A percentile compares a stretch with the other conserved stretches of the same genome.
Evolutionary conservation across 2,329 filamentous ascomycete species (phyloP).

Genomic region (Colletotrichum shisoi): DNA sequence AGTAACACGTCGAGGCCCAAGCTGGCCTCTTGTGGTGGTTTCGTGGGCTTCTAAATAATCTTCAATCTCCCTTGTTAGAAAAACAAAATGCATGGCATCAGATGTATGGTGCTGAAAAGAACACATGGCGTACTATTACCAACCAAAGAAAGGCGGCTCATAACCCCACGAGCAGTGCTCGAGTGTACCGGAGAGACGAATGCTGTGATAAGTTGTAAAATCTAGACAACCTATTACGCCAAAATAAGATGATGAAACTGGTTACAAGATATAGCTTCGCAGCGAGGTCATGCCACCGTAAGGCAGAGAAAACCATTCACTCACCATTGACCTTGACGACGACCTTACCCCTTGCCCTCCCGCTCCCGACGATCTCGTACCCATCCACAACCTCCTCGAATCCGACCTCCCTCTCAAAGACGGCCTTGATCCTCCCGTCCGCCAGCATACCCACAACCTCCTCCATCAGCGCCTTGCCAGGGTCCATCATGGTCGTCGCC

Average conservation of each 20-base stretch:
- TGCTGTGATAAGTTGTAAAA: too few relatives aligned
- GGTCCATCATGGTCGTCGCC: constrained; percentile 48
- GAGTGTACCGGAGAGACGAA: neutral
- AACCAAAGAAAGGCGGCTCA: neutral
- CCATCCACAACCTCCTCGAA: constrained; percentile 51
- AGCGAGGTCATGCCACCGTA: too few relatives aligned
- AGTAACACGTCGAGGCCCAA: neutral
- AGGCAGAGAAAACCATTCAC: neutral
- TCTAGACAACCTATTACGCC: neutral
- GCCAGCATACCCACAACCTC: constrained; percentile 47
- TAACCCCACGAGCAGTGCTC: neutral
- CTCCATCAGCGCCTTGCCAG: constrained; percentile 47
- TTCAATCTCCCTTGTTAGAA: too few relatives aligned
- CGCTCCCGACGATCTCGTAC: constrained; percentile 47
- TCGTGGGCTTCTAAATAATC: neutral
- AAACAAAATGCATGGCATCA: too few relatives aligned
- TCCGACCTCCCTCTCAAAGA: constrained; percentile 50
- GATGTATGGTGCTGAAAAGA: neutral
- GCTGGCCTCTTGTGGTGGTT: accelerated
- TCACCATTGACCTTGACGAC: constrained; percentile 47
- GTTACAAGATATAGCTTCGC: too few relatives aligned
- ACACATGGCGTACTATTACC: neutral
- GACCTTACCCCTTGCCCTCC: constrained; percentile 52
- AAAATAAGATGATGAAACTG: neutral
- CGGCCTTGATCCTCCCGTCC: constrained; percentile 48